Base-by-base conservation (phyloP, 1,284 basidiomycete species). In the Papiliotrema fonsecae region DNA sequence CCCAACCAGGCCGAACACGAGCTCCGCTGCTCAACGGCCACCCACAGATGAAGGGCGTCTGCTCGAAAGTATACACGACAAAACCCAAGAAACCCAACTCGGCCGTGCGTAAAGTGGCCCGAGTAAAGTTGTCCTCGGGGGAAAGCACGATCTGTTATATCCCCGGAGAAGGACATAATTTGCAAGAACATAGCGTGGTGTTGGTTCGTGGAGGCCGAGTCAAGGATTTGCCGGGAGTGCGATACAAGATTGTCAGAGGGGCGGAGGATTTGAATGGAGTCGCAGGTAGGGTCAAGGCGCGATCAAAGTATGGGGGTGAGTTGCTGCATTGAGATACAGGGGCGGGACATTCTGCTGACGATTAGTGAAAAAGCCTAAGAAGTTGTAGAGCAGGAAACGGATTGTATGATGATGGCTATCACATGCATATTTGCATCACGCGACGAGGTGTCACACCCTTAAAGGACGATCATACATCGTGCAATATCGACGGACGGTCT, bases 71-170 rank as follows among this genome's bases (percentile, higher is more conserved):
- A 22, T 86, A 87, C 72, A 87, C 84, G 39, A 81, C 79, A 61
- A 91, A 87, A 67, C 96, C 96, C 22, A 97, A 93, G 78, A 99
- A 99, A 72, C 96, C 96, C 57, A 99, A 99, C 76, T 98, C 94
- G 36, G 93, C 93, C 38, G 91, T 97, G 67, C 88, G 96, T 55
- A 98, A 97, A 77, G 89, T 97, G 52, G 92, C 92, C 36, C 82
- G 89, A 67, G 86, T 99, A 60, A 94, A 94, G 77, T 78, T 98
- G 43, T 82, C 85, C 28, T 94, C 87, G 28, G 96, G 96, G 44
- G 86, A 88, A 71, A 85, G 84, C 35, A 81, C 93, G 51, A 86
- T 88, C 75, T 93, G 93, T 14, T 98, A 97, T 70, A 93, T 98
- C 49, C 88, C 88, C 35, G 96, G 96, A 58, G 96, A 98, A 68